A percentile compares a stretch with the other conserved stretches of the same genome.
Conservation (phyloP, 495 filamentous ascomycete genomes). For the Aspergillus funiculosus region DNA sequence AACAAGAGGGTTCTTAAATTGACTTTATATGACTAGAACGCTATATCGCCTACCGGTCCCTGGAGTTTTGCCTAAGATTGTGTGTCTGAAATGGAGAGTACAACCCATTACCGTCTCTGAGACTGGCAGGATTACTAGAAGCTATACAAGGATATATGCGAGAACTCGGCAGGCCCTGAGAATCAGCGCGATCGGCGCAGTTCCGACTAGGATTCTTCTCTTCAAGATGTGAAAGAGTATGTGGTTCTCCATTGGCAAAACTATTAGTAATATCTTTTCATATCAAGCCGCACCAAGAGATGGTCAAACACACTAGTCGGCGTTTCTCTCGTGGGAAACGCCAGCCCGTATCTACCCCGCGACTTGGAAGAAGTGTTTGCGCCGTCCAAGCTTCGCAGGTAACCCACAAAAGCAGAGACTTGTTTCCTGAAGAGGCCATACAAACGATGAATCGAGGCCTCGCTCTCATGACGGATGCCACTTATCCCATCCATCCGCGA, state of each 20-base stretch:
- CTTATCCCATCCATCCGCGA: constrained; percentile 40
- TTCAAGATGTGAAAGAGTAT: neutral
- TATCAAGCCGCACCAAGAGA: constrained; percentile 43
- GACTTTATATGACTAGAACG: too few species aligned
- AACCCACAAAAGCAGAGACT: constrained; percentile 54
- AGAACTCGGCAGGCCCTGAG: too few species aligned
- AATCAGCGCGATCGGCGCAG: neutral
- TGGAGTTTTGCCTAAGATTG: too few species aligned
- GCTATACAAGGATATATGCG: too few species aligned
- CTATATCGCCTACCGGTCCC: too few species aligned
- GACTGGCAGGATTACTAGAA: too few species aligned
- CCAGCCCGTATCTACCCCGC: constrained; percentile 22
- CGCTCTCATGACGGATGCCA: constrained; percentile 33
- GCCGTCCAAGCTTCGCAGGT: constrained; percentile 40
- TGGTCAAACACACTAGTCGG: constrained; percentile 45
- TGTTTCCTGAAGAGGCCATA: constrained; percentile 63
- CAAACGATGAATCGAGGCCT: constrained; percentile 45
- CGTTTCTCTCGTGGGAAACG: constrained; percentile 27
- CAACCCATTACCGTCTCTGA: too few species aligned
- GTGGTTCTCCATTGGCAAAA: neutral
- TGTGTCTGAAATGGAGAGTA: too few species aligned
- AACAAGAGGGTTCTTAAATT: too few species aligned
- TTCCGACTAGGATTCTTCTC: too few species aligned
- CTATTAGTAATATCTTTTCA: constrained; percentile 44
- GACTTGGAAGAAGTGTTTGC: constrained; percentile 40